Conservation (phyloP, 2,329 filamentous ascomycete species). For the Beauveria brongniartii region DNA sequence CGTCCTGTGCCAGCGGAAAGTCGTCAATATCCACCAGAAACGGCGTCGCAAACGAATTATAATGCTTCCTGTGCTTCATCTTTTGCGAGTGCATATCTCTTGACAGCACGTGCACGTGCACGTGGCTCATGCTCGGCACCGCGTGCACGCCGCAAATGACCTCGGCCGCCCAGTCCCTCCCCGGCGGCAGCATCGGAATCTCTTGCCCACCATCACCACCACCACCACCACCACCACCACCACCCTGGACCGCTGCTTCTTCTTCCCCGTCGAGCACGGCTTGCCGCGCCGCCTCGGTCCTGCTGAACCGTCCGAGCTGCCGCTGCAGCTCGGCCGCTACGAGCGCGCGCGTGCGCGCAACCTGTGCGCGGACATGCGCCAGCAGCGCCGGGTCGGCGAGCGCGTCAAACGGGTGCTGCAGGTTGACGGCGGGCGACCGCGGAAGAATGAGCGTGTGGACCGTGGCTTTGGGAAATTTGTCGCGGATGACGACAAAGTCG, state of each 20-base stretch:
- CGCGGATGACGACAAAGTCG: constrained; percentile 68
- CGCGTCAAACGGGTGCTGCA: constrained; percentile 68
- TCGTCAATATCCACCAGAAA: constrained; percentile 76
- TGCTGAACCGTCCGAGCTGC: constrained; percentile 55
- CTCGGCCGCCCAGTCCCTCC: constrained; percentile 71
- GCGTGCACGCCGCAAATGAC: constrained; percentile 77
- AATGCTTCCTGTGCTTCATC: constrained; percentile 78
- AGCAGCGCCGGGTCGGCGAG: constrained; percentile 67
- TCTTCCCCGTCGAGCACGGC: constrained; percentile 55
- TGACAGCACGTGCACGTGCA: constrained; percentile 84
- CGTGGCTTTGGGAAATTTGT: constrained; percentile 77
- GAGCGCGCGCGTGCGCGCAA: constrained; percentile 50
- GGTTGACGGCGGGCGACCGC: constrained; percentile 51
- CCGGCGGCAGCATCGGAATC: constrained; percentile 45
- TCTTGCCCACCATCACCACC: neutral
- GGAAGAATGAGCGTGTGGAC: constrained; percentile 86
- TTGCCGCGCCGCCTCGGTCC: constrained; percentile 53
- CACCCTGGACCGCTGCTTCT: constrained; percentile 18
- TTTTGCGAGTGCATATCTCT: constrained; percentile 66
- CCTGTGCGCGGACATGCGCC: constrained; percentile 51
- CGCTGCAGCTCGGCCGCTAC: constrained; percentile 70
- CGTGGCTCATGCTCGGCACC: constrained; percentile 81
- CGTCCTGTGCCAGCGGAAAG: constrained; percentile 64
- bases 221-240: constrained; percentile 3
- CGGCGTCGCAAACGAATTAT: constrained; percentile 80